Evolutionary conservation across 805 yeast genomes (phyloP).

Genomic region (Ogataea salicorniae): DNA sequence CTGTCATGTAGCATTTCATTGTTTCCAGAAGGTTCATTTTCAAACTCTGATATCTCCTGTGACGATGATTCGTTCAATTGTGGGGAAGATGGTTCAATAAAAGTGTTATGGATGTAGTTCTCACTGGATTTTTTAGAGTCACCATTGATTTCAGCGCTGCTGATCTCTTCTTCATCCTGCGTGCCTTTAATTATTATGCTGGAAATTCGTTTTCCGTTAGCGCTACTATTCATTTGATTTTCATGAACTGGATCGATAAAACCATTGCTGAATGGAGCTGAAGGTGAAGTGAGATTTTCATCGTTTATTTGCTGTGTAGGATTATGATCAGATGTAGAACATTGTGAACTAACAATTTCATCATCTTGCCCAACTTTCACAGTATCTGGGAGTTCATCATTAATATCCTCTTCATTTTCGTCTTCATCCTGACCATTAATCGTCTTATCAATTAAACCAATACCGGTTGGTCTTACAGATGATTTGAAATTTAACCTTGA

Average conservation of each 20-base stretch:
- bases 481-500: background rate
- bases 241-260: no score
- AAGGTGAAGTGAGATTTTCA: background rate
- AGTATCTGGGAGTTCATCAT: background rate
- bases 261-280: background rate
- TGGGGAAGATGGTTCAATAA: background rate
- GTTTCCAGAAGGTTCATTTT: background rate
- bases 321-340: conserved; percentile 1
- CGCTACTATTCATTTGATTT: no score
- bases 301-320: background rate
- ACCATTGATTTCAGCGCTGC: background rate
- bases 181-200: background rate
- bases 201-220: background rate
- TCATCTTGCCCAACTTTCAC: background rate
- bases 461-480: background rate
- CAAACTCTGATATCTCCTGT: background rate
- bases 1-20: no score
- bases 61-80: background rate
- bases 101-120: background rate
- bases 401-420: conserved; percentile 9
- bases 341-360: conserved; percentile 16
- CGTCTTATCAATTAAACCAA: background rate
- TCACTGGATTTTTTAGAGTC: background rate
- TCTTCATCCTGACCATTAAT: conserved; percentile 7
- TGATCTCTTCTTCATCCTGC: background rate